phyloP scores from a whole-genome alignment of 164 flowering plant species.

The grape (Vitis vinifera) region ASM3070453v1 NC_081813.1:12355501-12356000 shows the following conservation, averaged over 20 bases:
- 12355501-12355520: too few species aligned
- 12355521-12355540: not conserved
- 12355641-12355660: not conserved
- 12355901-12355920: conserved; percentile 2
- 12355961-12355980: conserved; percentile 1
- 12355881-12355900: not conserved
- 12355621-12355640: not conserved
- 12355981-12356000: conserved; percentile 1
- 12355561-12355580: too few species aligned
- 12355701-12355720: too few species aligned
- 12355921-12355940: not conserved
- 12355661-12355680: not conserved
- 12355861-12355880: not conserved
- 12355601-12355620: not conserved
- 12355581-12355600: not conserved
- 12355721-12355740: too few species aligned
- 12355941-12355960: not conserved
- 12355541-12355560: not conserved
- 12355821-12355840: not conserved
- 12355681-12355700: too few species aligned
- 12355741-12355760: too few species aligned
- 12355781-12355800: not conserved
- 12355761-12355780: conserved; percentile 2
- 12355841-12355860: conserved; percentile 1
- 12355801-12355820: not conserved